Evolutionary conservation across 768 basidiomycete genomes (phyloP).

Genomic region (Piloderma croceum): DNA sequence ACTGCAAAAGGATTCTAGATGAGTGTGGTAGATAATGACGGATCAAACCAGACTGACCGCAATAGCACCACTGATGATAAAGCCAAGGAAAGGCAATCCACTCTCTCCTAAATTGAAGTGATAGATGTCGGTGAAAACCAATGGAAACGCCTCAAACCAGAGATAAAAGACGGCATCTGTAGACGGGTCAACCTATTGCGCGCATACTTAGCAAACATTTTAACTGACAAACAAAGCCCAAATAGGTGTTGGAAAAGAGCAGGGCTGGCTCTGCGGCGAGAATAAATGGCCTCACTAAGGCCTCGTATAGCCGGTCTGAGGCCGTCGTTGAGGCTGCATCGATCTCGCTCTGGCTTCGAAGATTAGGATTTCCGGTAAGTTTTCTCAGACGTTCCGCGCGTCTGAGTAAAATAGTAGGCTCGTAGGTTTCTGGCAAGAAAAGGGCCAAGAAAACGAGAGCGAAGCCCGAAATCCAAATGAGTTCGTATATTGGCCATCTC

Average conservation of each 20-base stretch:
- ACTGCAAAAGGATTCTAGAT: constrained; percentile 6
- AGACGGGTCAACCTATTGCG: background rate
- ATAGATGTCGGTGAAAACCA: too few species aligned
- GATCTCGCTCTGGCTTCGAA: too few species aligned
- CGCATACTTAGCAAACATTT: background rate
- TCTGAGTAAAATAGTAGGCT: constrained; percentile 23
- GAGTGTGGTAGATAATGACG: too few species aligned
- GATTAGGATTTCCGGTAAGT: too few species aligned
- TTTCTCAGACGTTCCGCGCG: constrained; percentile 27
- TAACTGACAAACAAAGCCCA: constrained; percentile 25
- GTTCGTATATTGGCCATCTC: too few species aligned
- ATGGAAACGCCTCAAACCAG: constrained; percentile 30
- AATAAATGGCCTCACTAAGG: constrained; percentile 25
- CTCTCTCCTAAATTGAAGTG: constrained; percentile 27
- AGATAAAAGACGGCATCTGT: constrained; percentile 26
- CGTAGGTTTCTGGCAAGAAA: constrained; percentile 27
- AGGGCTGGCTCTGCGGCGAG: constrained; percentile 28
- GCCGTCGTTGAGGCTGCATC: too few species aligned
- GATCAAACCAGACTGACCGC: constrained; percentile 10
- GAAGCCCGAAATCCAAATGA: constrained; percentile 27
- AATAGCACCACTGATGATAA: constrained; percentile 14
- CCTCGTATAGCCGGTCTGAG: too few species aligned
- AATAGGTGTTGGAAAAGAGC: constrained; percentile 24
- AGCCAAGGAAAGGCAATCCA: constrained; percentile 27
- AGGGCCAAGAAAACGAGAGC: constrained; percentile 23